Evolutionary conservation across 1,139 yeast genomes (phyloP).

Genomic region (Pichia sp.): DNA sequence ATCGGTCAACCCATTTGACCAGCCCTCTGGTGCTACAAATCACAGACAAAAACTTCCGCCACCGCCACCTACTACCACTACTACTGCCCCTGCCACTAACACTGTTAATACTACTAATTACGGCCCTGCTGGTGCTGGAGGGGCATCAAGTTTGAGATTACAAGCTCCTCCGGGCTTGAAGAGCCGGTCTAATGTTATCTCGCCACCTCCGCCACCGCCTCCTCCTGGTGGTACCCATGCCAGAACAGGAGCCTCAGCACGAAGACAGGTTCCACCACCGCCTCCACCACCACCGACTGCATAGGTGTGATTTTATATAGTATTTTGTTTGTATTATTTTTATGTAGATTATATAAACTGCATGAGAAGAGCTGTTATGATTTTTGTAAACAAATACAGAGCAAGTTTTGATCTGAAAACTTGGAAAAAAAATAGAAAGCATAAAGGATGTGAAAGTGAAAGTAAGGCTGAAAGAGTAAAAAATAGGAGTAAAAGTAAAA

Average conservation of each 20-base stretch:
- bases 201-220: constrained; percentile 3
- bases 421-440: neutral
- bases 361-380: neutral
- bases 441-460: neutral
- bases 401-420: neutral
- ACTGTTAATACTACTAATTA: too few species aligned
- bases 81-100: neutral
- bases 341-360: neutral
- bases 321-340: neutral
- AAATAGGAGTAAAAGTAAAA: neutral
- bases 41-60: neutral
- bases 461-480: neutral
- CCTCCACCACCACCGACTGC: constrained; percentile 4
- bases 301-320: neutral
- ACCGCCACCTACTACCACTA: constrained; percentile 4
- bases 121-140: neutral
- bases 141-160: neutral
- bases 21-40: neutral
- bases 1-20: neutral
- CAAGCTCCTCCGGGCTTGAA: neutral
- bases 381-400: neutral
- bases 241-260: neutral
- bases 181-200: neutral
- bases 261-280: constrained; percentile 1
- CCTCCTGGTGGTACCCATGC: neutral